Evolutionary conservation across 2,329 filamentous ascomycete species (phyloP), one percentile per base, ranked within the genome.

Genomic region (Phialophora expanda): DNA sequence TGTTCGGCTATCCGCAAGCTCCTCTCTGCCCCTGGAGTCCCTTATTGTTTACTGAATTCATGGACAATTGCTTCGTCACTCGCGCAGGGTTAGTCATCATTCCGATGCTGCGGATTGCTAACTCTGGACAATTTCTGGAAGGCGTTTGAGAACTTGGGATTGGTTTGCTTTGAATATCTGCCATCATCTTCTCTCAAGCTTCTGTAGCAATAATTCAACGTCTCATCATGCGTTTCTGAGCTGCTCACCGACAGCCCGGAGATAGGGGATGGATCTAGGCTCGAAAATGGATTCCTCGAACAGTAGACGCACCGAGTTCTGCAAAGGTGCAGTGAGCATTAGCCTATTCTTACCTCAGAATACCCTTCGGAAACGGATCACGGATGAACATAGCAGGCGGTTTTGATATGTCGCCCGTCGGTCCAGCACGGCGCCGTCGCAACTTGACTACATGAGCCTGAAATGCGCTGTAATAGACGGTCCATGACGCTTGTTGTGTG

Each of bases 51-150:
- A 54, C 53, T 65, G 51, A 22, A 55, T 46, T n/a, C 32, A 44
- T 57, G 38, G 24, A 53, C n/a, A 54, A 24, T 41, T 64, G 67
- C 67, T 69, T 69, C 55, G 67, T 69, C 67, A 69, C 53, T 61
- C 38, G 24, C 48, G 50, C 56, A 44, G 28, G 22, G 38, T 67
- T 69, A 67, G 65, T 69, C 66, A 69, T 69, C 67, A 20, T 22
- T 30, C 48, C 38, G 34, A 55, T 54, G 55, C 41, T 62, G 54
- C 65, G 55, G 54, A 67, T 48, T 56, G 26, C 46, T 56, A 61
- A 61, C 22, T 61, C 44, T 41, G 46, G 48, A 61, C 58, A 56
- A 54, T 65, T 65, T 65, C 53, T 56, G 57, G 55, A 55, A 26
- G 26, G 32, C 60, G 28, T 50, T 51, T 26, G 20, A 53, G 41